A percentile compares a stretch with the other conserved stretches of the same genome.
Conservation (phyloP, 768 basidiomycete genomes). For the Hysterangium stoloniferum region DNA sequence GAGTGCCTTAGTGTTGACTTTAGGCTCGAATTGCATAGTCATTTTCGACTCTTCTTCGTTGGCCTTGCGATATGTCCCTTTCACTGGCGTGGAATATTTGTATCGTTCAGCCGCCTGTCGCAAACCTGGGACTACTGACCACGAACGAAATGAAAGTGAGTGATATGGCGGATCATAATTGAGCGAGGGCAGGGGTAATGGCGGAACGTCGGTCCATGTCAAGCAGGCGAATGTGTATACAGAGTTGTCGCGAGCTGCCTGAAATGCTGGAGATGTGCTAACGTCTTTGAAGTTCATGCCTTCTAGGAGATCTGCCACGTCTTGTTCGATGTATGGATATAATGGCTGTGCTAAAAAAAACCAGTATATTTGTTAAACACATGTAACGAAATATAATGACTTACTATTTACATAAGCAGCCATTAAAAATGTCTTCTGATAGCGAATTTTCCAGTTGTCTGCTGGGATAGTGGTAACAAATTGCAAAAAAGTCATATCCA, state of each 20-base stretch:
- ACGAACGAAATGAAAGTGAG: not conserved
- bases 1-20: no score
- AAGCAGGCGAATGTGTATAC: slow-evolving; percentile 6
- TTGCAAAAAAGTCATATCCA: not conserved
- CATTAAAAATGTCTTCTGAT: slow-evolving; percentile 5
- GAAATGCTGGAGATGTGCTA: not conserved
- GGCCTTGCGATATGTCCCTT: slow-evolving; percentile 7
- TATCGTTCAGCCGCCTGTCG: slow-evolving; percentile 6
- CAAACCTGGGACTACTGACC: not conserved
- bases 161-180: slow-evolving; percentile 9
- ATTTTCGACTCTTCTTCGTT: not conserved
- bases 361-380: not conserved
- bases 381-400: not conserved
- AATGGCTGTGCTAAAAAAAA: not conserved
- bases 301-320: not conserved
- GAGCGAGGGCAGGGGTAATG: not conserved
- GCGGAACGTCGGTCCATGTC: not conserved
- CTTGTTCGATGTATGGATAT: not conserved
- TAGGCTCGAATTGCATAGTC: not conserved
- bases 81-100: not conserved
- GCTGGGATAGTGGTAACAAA: slow-evolving; percentile 6
- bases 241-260: slow-evolving; percentile 2
- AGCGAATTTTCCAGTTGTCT: slow-evolving; percentile 8
- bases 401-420: slow-evolving; percentile 6
- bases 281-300: slow-evolving; percentile 1